A percentile compares a stretch with the other conserved stretches of the same genome.
These are phyloP conservation scores for Thielaviopsis cerberus DNA, from an alignment of 2,329 filamentous ascomycete genomes.

Conservation along the genomic window DNA sequence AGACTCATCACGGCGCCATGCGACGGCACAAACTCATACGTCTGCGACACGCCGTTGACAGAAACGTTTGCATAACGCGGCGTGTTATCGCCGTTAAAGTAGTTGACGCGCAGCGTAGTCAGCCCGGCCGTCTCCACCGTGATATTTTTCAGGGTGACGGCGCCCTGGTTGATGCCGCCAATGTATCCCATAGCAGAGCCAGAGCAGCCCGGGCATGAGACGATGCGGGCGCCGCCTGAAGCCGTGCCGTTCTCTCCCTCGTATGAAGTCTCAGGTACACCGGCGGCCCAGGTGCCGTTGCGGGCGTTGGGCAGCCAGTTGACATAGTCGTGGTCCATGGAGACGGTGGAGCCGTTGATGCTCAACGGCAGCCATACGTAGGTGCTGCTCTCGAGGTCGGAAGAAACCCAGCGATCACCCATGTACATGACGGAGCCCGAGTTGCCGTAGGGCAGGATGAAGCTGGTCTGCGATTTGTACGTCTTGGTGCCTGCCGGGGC, in stretches of 20 bases:
- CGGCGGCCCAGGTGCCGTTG: slow-evolving; percentile 26
- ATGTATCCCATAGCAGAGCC: slow-evolving; percentile 32
- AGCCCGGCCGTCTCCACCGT: slow-evolving; percentile 24
- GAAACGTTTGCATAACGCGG: slow-evolving; percentile 34
- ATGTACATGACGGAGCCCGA: slow-evolving; percentile 34
- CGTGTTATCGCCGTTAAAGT: slow-evolving; percentile 34
- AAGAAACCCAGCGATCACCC: slow-evolving; percentile 46
- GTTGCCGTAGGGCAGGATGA: slow-evolving; percentile 28
- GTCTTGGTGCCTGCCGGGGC: slow-evolving; percentile 37
- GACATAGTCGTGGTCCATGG: slow-evolving; percentile 29
- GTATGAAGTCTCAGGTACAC: slow-evolving; percentile 23
- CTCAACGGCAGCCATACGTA: slow-evolving; percentile 47
- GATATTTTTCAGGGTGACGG: slow-evolving; percentile 29
- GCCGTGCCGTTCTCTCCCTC: slow-evolving; percentile 33
- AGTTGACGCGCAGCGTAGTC: slow-evolving; percentile 35
- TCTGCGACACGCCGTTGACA: slow-evolving; percentile 33
- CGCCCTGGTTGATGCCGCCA: slow-evolving; percentile 29
- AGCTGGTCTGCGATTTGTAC: slow-evolving; percentile 41
- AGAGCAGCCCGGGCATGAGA: slow-evolving; percentile 34
- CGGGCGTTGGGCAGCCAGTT: slow-evolving; percentile 33
- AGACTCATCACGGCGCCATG: slow-evolving; percentile 26
- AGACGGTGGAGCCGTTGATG: slow-evolving; percentile 30
- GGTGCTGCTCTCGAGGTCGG: slow-evolving; percentile 40
- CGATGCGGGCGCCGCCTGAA: slow-evolving; percentile 24
- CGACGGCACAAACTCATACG: slow-evolving; percentile 36